phyloP scores from a whole-genome alignment of 345 rosid genomes.

The Hypericum androsaemum region DNA sequence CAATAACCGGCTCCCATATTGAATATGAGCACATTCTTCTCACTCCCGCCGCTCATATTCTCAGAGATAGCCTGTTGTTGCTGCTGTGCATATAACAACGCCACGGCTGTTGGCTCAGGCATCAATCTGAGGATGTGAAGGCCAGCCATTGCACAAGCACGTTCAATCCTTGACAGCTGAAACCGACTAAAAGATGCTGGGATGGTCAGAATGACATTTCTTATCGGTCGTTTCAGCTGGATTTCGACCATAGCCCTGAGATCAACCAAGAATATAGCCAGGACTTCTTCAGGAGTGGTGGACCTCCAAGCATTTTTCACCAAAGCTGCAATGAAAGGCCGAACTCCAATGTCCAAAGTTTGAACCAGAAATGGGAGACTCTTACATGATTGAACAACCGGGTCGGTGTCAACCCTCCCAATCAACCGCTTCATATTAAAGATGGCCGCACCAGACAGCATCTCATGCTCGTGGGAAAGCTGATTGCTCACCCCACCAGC shows the following conservation, averaged over 20 bases:
- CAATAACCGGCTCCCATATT: conserved; percentile 87
- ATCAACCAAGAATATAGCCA: conserved; percentile 67
- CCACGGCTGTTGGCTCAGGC: conserved; percentile 88
- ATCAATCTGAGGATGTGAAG: conserved; percentile 73
- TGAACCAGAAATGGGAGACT: conserved; percentile 76
- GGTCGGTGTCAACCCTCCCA: conserved; percentile 81
- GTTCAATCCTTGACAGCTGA: conserved; percentile 65
- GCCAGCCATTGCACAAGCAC: conserved; percentile 92
- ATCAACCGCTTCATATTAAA: conserved; percentile 90
- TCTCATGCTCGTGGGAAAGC: conserved; percentile 61
- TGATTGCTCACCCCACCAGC: conserved; percentile 72
- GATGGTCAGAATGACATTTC: conserved; percentile 62
- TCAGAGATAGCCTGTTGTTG: conserved; percentile 62
- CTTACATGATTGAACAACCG: conserved; percentile 62
- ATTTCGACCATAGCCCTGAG: conserved; percentile 64
- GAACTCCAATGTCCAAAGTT: conserved; percentile 74
- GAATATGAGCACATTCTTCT: conserved; percentile 74
- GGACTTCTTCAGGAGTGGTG: conserved; percentile 82
- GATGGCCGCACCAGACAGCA: conserved; percentile 69
- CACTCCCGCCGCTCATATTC: conserved; percentile 70
- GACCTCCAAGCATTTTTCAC: conserved; percentile 84
- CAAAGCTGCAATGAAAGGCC: conserved; percentile 70
- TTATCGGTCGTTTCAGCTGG: conserved; percentile 59
- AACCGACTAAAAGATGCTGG: conserved; percentile 83
- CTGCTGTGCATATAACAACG: conserved; percentile 78